Conservation (phyloP, 176 grass and related monocot species). For the Phragmites australis region DNA sequence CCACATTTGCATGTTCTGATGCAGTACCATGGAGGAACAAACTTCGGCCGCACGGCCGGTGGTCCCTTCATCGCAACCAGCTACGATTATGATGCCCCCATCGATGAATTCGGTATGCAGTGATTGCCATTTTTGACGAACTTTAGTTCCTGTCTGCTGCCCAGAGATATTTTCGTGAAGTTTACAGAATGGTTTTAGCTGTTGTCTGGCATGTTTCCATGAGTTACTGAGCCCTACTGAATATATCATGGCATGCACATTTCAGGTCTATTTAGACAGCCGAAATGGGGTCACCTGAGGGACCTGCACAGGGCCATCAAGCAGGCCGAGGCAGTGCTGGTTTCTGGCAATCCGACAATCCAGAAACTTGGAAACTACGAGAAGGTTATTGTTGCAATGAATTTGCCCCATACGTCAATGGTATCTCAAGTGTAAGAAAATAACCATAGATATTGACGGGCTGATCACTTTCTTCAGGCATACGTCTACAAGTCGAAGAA, state of each 20-base stretch:
- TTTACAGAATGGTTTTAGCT: not conserved
- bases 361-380: conserved; percentile 63
- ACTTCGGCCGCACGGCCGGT: conserved; percentile 85
- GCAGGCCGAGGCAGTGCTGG: conserved; percentile 55
- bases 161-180: not conserved
- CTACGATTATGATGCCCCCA: conserved; percentile 93
- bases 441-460: not conserved
- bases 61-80: conserved; percentile 92
- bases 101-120: conserved; percentile 87
- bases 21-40: conserved; percentile 97
- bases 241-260: not conserved
- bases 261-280: conserved; percentile 77
- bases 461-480: conserved; percentile 47
- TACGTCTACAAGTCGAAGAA: conserved; percentile 70
- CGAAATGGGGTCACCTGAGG: conserved; percentile 95
- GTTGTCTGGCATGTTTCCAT: not conserved
- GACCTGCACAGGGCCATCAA: conserved; percentile 96
- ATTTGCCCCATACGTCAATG: not conserved
- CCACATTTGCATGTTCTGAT: conserved; percentile 40
- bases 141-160: not conserved
- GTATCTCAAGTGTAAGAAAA: not conserved
- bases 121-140: conserved; percentile 32
- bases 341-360: conserved; percentile 64
- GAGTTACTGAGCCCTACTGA: not conserved
- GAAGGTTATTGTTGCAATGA: conserved; percentile 50